Evolutionary conservation across 257 asterid genomes (phyloP), one percentile per base, ranked within the genome.

Genomic region (Verbascum thapsus): DNA sequence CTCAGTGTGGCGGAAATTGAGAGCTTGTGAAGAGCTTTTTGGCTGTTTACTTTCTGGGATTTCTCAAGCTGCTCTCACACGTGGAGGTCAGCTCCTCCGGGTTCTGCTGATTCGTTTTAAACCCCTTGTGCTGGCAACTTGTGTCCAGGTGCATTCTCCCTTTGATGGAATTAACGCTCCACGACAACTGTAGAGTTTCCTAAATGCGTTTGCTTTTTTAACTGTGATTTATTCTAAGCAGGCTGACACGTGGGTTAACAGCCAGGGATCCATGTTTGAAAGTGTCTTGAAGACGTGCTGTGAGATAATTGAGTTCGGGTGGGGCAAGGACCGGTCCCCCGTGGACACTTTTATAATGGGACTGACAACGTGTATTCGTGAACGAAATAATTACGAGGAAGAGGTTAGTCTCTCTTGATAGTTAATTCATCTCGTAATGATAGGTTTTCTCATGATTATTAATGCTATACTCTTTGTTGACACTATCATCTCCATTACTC

Each of bases 291-390:
- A 79, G 80, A 83, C 99, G 56, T 80, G 95, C 76, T 85, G 96
- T 68, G 95, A 85, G 76, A 81, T 94, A 41, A 81, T 90, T 76
- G 91, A 87, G 61, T 86, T 83, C 76, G 99, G 97, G 76, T 90
- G 97, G 99, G 62, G 67, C 42, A 89, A 77, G 80, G 97, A 94
- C 58, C 75, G 96, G 71, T 83, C 97, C 50, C 97, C 99, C 8
- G 78, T 94, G 71, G 99, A 90, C 70, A 87, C 99, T 16, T 94
- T 94, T 77, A 94, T 94, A 50, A 74, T 84, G 96, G 96, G 96
- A 61, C 72, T 94, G 72, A 94, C 99, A 60, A 68, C 94, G 64
- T 77, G 89, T 74, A 81, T 90, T 64, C 88, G 97, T 41, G 99
- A 90, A 67, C 83, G 92, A 69, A 85, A 85, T 75, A 91, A 87